Evolutionary conservation across 2,329 filamentous ascomycete genomes (phyloP).

Genomic region (Calonectria honghensis): DNA sequence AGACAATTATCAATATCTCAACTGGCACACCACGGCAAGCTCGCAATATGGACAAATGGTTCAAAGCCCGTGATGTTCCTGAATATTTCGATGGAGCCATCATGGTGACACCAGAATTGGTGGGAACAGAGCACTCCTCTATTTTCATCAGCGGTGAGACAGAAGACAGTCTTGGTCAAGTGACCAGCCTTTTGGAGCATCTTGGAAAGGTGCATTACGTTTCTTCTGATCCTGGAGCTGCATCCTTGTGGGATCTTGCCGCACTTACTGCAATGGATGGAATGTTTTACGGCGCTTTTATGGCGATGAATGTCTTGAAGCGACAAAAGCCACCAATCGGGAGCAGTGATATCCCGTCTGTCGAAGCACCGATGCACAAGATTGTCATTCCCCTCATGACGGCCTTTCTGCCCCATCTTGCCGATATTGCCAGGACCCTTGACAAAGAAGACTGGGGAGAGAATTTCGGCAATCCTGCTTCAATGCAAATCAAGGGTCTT

Average conservation of each 20-base stretch:
- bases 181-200: neutral
- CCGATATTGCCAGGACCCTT: slow-evolving; percentile 6
- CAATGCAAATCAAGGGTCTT: slow-evolving; percentile 8
- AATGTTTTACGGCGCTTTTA: slow-evolving; percentile 11
- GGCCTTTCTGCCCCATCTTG: slow-evolving; percentile 4
- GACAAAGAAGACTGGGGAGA: neutral
- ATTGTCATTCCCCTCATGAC: slow-evolving; percentile 12
- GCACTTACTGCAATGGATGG: slow-evolving; percentile 5
- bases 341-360: neutral
- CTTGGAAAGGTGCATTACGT: neutral
- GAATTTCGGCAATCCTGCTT: slow-evolving; percentile 4
- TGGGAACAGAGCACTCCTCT: neutral
- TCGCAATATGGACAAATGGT: neutral
- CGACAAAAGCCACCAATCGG: slow-evolving; percentile 17
- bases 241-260: slow-evolving; percentile 3
- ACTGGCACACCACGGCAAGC: neutral
- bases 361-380: neutral
- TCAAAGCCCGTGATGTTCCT: neutral
- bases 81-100: slow-evolving; percentile 1
- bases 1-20: neutral
- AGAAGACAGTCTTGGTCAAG: neutral
- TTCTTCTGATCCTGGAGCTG: neutral
- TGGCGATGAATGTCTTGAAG: slow-evolving; percentile 9
- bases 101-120: slow-evolving; percentile 3
- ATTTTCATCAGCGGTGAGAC: slow-evolving; percentile 9